Conservation (phyloP, 371 early-diverging fungal genomes). For the Mucor saturninus region DNA sequence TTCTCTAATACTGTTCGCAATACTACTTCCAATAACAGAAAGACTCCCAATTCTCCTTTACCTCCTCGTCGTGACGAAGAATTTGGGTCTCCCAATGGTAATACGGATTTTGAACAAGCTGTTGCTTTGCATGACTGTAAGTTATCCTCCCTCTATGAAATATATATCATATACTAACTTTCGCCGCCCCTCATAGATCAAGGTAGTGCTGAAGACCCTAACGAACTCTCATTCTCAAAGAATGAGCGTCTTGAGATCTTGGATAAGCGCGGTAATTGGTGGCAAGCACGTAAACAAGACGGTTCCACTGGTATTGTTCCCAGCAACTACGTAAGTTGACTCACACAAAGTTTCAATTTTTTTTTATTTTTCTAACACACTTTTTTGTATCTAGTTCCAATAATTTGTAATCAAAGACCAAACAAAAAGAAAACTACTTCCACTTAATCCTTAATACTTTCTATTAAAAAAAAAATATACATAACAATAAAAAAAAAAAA, state of each 20-base stretch:
- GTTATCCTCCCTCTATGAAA: conserved; percentile 8
- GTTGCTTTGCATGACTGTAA: conserved; percentile 47
- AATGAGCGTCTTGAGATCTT: conserved; percentile 85
- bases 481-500: background rate
- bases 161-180: conserved; percentile 1
- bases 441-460: no score
- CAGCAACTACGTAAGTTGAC: conserved; percentile 77
- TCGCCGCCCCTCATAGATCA: conserved; percentile 47
- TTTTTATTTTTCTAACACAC: background rate
- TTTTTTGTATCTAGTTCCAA: conserved; percentile 13
- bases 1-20: conserved; percentile 28
- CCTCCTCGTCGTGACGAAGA: conserved; percentile 24
- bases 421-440: no score
- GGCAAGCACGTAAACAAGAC: conserved; percentile 87
- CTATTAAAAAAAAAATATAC: background rate
- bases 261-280: conserved; percentile 95
- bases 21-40: conserved; percentile 23
- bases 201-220: conserved; percentile 89
- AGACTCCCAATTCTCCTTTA: conserved; percentile 11
- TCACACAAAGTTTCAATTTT: background rate
- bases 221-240: conserved; percentile 90
- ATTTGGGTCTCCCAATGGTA: conserved; percentile 8
- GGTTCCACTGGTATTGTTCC: conserved; percentile 91
- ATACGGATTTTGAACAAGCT: conserved; percentile 18
- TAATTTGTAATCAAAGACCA: background rate